Evolutionary conservation across 129 eudicot species (phyloP).

Genomic region (Flaveria brownii): DNA sequence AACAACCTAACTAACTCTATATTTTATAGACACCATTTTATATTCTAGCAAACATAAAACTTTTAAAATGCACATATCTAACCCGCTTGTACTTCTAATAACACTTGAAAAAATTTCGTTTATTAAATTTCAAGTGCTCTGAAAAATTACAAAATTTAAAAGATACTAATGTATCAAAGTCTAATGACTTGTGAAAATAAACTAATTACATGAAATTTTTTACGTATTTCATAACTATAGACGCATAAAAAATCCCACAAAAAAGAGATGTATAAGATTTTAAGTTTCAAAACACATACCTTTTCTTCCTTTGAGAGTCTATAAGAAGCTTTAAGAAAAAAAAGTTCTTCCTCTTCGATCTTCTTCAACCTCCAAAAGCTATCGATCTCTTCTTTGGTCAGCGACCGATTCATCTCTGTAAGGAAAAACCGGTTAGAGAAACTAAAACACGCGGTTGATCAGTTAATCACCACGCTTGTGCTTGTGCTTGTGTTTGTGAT

Average conservation of each 20-base stretch:
- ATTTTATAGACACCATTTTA: too few relatives aligned
- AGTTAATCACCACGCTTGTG: not conserved
- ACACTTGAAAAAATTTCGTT: too few relatives aligned
- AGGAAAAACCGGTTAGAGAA: not conserved
- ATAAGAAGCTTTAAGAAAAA: slow-evolving; percentile 40
- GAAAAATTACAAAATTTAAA: too few relatives aligned
- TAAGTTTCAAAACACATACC: slow-evolving; percentile 4
- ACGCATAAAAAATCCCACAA: not conserved
- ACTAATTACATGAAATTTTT: not conserved
- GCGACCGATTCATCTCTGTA: slow-evolving; percentile 38
- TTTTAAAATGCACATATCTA: too few relatives aligned
- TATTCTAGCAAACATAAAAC: too few relatives aligned
- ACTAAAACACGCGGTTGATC: not conserved
- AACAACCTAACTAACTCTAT: too few relatives aligned
- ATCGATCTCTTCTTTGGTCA: slow-evolving; percentile 48
- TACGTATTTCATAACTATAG: not conserved
- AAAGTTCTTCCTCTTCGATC: slow-evolving; percentile 45
- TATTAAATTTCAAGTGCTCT: too few relatives aligned
- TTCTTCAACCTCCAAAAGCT: slow-evolving; percentile 48
- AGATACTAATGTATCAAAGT: too few relatives aligned
- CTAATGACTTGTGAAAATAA: not conserved
- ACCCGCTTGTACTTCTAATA: too few relatives aligned
- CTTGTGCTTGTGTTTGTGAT: not conserved
- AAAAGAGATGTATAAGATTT: not conserved
- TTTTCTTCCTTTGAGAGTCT: slow-evolving; percentile 31